Base-by-base conservation (phyloP, 768 basidiomycete species). In the Naematelia encephala region DNA sequence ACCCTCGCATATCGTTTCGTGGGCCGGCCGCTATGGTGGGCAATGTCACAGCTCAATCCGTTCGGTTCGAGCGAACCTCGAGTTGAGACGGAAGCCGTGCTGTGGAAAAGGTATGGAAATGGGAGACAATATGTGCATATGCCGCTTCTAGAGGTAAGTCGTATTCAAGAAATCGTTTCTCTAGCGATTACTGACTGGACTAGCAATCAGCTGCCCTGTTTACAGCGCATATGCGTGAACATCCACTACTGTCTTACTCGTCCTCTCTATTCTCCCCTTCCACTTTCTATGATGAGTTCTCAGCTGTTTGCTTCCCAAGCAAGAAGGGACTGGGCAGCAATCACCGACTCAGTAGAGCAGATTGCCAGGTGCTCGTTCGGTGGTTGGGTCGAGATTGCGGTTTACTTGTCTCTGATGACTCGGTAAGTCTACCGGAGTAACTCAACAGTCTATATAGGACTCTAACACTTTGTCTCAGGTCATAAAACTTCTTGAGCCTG, bases 331-430 rank as follows among this genome's bases (percentile, higher is more conserved):
- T 16, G 27, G 77, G 72, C 11, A 76, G 64, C 10, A 43, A 60
- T 0, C 63, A 64, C 34, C 43, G 47, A 25, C 67, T 92, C 57
- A 82, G 85, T 11, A 83, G 85, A 59, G 67, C 68, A 23, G 94
- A 97, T 73, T 75, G 84, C 28, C 83, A 81, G 57, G 83, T 91
- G 5, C 72, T 97, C 28, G 45, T 96, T 30, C 87, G 82, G 78
- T 91, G 85, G 75, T 78, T 98, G 45, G 83, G 88, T 72, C 82
- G 93, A 51, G 93, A 98, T 73, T 82, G 81, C 68, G 79, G 78
- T 14, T 81, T 82, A 0, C 62, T 94, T 12, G 81, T 89, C 0
- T 78, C 83, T 12, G 84, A 89, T 50, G 82, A 83, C 60, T 85
- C 86, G 63, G 91, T 91, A 57, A 60, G 84, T 75, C 26, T 26